Evolutionary conservation across 352 stramenopile species (phyloP), one percentile per base, ranked within the genome.

Genomic region (Pythium vanterpoolii): DNA sequence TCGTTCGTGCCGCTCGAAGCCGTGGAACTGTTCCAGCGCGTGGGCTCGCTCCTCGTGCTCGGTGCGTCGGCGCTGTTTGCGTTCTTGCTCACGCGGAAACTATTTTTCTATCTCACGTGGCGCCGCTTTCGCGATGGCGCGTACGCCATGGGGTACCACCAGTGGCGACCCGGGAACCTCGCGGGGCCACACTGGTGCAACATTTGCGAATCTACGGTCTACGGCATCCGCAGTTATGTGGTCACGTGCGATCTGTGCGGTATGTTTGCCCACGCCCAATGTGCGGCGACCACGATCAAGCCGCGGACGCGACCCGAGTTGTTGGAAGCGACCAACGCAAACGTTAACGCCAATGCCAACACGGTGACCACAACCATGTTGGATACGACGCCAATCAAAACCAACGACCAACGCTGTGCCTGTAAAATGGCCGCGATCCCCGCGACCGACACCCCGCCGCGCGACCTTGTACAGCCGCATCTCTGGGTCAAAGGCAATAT

Each of bases 401-500:
- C 49, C 38, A 34, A 45, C 59, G 47, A 55, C 47, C 44, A 50
- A 30, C 30, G 31, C 8, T 55, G 47, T 26, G 21, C 50, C 31
- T 69, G 62, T 36, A 74, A 73, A 40, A 54, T 53, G 14, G 33
- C 70, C 30, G 67, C 61, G 9, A 39, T 71, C 13, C 21, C 50
- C 13, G 33, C 49, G 21, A 38, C n/a, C 33, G 49, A 36, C 49
- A 36, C 5, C 36, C 18, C 31, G 27, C 26, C 38, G 8, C 42
- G 43, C 56, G 21, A 51, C 51, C 14, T 56, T 71, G 50, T 60
- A 23, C 72, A 86, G 43, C 56, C 61, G 18, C 83, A 91, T 52
- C 68, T 90, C 52, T 93, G 81, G 81, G 71, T 91, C 47, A 90
- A 92, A 42, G 84, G 84, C 43, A 93, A 93, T 53, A 92, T 90